Conservation (phyloP, 441 rosid species). For the Rhodomyrtus psidioides region DNA sequence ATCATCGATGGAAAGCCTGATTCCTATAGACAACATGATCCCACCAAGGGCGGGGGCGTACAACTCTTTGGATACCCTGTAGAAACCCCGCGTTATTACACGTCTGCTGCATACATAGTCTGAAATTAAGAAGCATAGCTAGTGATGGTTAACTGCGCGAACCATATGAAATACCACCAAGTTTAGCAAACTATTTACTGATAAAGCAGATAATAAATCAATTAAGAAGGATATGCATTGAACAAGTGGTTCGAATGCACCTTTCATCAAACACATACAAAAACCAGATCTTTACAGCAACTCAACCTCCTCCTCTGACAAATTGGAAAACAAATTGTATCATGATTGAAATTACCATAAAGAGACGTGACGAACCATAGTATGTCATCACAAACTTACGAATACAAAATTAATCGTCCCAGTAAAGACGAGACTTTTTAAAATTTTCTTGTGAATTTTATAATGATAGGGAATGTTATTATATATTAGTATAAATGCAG, state of each 20-base stretch:
- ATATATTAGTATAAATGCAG: background rate
- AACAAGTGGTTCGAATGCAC: background rate
- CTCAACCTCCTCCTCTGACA: background rate
- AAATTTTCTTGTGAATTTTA: background rate
- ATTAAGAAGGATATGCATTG: background rate
- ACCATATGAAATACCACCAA: background rate
- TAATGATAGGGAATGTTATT: background rate
- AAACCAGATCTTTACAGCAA: background rate
- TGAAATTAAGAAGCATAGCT: background rate
- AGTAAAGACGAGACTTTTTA: background rate
- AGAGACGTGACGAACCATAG: background rate
- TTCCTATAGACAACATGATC: slow-evolving; percentile 91
- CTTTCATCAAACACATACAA: background rate
- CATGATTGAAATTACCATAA: background rate
- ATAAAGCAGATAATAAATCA: background rate
- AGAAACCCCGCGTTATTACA: background rate
- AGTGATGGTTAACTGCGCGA: background rate
- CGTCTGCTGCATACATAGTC: background rate
- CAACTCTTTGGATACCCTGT: slow-evolving; percentile 89
- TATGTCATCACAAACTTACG: background rate
- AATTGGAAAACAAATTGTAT: background rate
- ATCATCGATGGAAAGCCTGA: slow-evolving; percentile 67
- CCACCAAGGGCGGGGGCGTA: slow-evolving; percentile 99
- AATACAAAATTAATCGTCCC: background rate
- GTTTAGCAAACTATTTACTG: background rate